Evolutionary conservation across 345 rosid genomes (phyloP).

Genomic region (Aquilaria yunnanensis): DNA sequence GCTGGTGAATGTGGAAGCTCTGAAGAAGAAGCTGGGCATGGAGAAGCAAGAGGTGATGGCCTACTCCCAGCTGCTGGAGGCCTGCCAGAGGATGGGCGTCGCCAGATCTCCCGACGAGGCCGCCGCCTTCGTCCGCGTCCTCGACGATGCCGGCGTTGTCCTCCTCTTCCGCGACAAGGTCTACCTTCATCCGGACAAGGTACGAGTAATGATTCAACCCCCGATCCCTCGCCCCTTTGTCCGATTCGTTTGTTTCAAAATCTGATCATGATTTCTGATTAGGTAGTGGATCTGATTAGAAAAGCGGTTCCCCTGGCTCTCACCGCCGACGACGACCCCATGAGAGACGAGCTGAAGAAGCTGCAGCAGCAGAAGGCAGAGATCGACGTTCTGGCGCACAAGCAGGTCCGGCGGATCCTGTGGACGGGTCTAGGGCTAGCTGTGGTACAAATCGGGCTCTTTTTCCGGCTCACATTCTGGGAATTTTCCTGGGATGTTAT

Average conservation of each 20-base stretch:
- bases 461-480: conserved; percentile 93
- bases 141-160: conserved; percentile 83
- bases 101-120: conserved; percentile 81
- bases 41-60: conserved; percentile 62
- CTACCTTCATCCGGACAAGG: conserved; percentile 90
- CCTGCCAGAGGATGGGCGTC: conserved; percentile 57
- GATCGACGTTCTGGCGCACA: conserved; percentile 81
- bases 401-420: conserved; percentile 75
- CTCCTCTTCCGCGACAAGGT: conserved; percentile 87
- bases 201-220: conserved; percentile 6
- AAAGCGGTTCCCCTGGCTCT: conserved; percentile 76
- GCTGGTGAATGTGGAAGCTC: conserved; percentile 71
- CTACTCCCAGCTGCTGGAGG: conserved; percentile 50
- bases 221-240: neutral
- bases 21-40: conserved; percentile 62
- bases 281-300: conserved; percentile 89
- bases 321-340: conserved; percentile 56
- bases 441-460: conserved; percentile 54
- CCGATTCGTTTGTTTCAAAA: neutral
- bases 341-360: conserved; percentile 55
- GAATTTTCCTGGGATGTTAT: conserved; percentile 98
- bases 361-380: conserved; percentile 73
- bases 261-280: neutral
- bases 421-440: conserved; percentile 68
- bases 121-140: conserved; percentile 59